Evolutionary conservation across 768 basidiomycete genomes (phyloP), one percentile per base, ranked within the genome.

Genomic region (Crepidotus variabilis): DNA sequence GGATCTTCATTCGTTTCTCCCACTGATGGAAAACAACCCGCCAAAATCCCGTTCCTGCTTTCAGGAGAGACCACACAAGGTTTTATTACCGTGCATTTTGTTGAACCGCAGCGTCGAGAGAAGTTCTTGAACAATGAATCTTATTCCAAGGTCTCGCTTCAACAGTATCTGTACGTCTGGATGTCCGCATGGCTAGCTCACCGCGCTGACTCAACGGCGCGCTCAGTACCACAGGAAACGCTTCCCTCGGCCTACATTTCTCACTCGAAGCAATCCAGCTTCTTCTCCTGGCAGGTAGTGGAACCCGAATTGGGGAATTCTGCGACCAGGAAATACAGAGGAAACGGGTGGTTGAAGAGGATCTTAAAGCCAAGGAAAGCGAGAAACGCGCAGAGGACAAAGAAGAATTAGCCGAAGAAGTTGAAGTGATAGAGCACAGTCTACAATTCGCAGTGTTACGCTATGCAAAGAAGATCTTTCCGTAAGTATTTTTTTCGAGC

Each of bases 61-160:
- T 8, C 28, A 28, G 55, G 55, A 34, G 55, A 56, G 51, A 56
- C 55, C n/a, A 51, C 49, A 50, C 55, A 56, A 51, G 55, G 49
- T 22, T 50, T 56, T 14, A 21, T 51, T 49, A 56, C 50, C 33
- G 46, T 33, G 14, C 49, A 33, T 39, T 56, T 46, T 24, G 14
- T 51, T 20, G 5, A 14, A 43, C 39, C 39, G 2, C 3, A 11
- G 39, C 39, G 4, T 43, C 39, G 18, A 11, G 39, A 43, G 28
- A 28, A 3, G 8, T 5, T 20, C 5, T 20, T 2, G 39, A 43
- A 14, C 13, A 43, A 14, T 11, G 5, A 43, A 43, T 3, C 28
- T 8, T 28, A 4, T 28, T 4, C 3, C 28, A 43, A 20, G 13
- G 11, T 43, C 5, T 43, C 18, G 11, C 3, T 43, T 3, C 39